A percentile compares a stretch with the other conserved stretches of the same genome.
Evolutionary conservation across 345 rosid genomes (phyloP).

Genomic region (Anacardium occidentale): DNA sequence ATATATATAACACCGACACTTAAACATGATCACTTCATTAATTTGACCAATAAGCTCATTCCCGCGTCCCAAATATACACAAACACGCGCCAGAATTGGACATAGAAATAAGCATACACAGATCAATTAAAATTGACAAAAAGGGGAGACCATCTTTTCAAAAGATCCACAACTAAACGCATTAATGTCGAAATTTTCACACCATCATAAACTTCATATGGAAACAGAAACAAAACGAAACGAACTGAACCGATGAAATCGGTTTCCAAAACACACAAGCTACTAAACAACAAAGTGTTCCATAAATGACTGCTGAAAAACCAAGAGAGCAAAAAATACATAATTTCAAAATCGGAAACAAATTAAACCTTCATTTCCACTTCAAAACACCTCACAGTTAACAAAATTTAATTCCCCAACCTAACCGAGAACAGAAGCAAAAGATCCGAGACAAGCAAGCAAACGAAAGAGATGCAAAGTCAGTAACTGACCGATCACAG

Average conservation of each 20-base stretch:
- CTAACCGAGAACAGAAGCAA: conserved; percentile 11
- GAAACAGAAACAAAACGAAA: background rate
- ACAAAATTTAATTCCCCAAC: background rate
- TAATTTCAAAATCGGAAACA: conserved; percentile 5
- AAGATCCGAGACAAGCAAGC: conserved; percentile 15
- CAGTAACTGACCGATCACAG: conserved; percentile 31
- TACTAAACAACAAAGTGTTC: background rate
- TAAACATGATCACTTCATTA: conserved; percentile 1
- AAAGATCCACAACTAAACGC: background rate
- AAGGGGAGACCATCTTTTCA: background rate
- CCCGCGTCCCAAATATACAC: conserved; percentile 5
- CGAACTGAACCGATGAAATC: background rate
- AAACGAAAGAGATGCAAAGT: conserved; percentile 1
- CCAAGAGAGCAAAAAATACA: conserved; percentile 10
- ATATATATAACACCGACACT: conserved; percentile 5
- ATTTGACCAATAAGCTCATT: conserved; percentile 1
- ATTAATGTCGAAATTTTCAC: background rate
- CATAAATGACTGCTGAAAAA: conserved; percentile 11
- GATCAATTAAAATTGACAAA: background rate
- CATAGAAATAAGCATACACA: background rate
- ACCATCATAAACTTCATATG: background rate
- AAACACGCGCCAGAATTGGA: conserved; percentile 13
- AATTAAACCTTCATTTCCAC: conserved; percentile 16
- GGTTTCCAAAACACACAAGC: background rate
- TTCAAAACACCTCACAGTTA: background rate